Base-by-base conservation (phyloP, 106 monocot genomes). In the Platanthera zijinensis region DNA sequence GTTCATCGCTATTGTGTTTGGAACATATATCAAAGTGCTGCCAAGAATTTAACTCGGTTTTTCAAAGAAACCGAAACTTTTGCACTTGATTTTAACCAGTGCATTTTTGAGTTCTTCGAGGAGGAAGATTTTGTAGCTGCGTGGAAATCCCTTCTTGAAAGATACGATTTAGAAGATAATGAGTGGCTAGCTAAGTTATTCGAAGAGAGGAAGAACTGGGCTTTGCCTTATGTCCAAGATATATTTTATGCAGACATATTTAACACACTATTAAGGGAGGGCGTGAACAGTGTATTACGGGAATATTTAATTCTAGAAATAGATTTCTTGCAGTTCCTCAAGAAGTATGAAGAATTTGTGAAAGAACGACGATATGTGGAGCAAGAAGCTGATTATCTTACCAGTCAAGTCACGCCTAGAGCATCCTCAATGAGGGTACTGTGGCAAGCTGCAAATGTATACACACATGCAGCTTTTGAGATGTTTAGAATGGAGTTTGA, bases 1-100 rank as follows among this genome's bases (percentile, higher is more conserved):
- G 52, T 21, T 7, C 82, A 84, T 51, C 78, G 82, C 51, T 5
- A 71, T 28, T 88, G 83, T 77, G 51, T 78, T 5, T 74, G 82
- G 71, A 84, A 84, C 77, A 52, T 84, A 12, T 80, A 82, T 67
- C 78, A 80, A 32, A 17, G 21, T 47, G 66, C 45, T 47, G 9
- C 6, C 5, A 54, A n/a, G 5, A 69, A 52, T 17, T 50, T 15
- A 73, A 52, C n/a, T 72, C 18, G 51, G 50, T 9, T 22, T 14
- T 50, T 51, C 4, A 8, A 22, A 72, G 18, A 22, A 21, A 48
- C 10, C 8, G 72, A 72, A 72, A 46, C 22, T 22, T 72, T 72
- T 51, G 50, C 10, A 51, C 72, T 50, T 50, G 72, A 72, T 51
- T 72, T 72, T 22, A 72, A 9, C 51, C 72, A 72, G 21, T 72